Base-by-base conservation (phyloP, 345 rosid species). In the Noccaea caerulescens region DNA sequence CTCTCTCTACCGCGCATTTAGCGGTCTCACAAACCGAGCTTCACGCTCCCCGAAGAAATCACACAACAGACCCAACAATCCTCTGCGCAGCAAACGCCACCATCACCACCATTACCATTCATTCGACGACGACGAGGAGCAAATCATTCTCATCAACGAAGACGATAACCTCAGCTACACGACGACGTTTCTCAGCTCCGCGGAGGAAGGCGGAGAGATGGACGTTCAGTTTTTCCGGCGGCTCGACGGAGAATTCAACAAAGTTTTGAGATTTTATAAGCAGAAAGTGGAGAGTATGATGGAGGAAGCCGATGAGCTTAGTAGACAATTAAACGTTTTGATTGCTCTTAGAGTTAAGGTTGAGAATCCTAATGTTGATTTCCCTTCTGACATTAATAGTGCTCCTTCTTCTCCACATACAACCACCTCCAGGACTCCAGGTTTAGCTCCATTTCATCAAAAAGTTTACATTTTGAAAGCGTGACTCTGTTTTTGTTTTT, bases 221-320 rank as follows among this genome's bases (percentile, higher is more conserved):
- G 90, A 86, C 78, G 71, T 83, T 36, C 52, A 69, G 60, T 90
- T 88, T 77, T 90, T 90, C 41, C 18, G 76, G 46, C 68, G 80
- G 54, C 88, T 90, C 3, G 97, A 90, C n/a, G 85, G 51, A 3
- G 89, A 90, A 73, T 85, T 90, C 63, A 88, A 88, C 33, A 90
- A 88, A 13, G 92, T 88, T 1, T 47, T 83, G 49, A 76, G 38
- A 6, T 88, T 88, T 34, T 88, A 88, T 32, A 80, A 67, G 75
- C 71, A 68, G 10, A 85, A 88, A 10, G 85, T 88, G 23, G 74
- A 82, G 50, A 79, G 76, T 73, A 84, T 79, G 6, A 67, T 82
- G 79, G 75, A 33, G 1, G 97, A 90, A 71, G 97, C 92, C 0
- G 89, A 88, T 55, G 87, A 82, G 70, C 71, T 90, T 75, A 88